Base-by-base conservation (phyloP, 352 stramenopile species). In the Pythium folliculosum region DNA sequence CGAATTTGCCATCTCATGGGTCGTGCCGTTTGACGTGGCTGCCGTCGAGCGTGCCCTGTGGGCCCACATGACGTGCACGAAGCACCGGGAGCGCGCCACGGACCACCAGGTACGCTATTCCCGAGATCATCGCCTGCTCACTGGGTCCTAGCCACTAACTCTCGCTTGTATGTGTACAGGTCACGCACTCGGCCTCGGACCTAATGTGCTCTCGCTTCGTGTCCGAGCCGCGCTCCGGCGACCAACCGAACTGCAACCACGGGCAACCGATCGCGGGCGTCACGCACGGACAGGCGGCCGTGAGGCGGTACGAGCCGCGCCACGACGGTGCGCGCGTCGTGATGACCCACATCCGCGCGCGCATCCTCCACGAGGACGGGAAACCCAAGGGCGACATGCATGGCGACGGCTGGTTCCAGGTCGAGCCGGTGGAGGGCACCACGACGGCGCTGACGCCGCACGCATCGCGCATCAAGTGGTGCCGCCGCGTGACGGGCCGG, bases 401-500 rank as follows among this genome's bases (percentile, higher is more conserved):
- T 17, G 30, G 44, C 14, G 57, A 63, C 27, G 43, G 44, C 3
- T 63, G 57, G 57, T 40, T 63, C n/a, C 57, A 48, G 22, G 45
- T 63, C 32, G 57, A 63, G 44, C 57, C 57, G 2, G 1, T 63
- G 23, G 0, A 5, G 2, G 16, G 23, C 22, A 23, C 2, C 19
- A 27, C 13, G 16, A 53, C 55, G 10, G n/a, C 12, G 2, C 32
- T 25, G 8, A 64, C 58, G 19, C 45, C 30, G 0, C 12, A 25
- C 12, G 58, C 37, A 17, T 55, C 58, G 16, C 45, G 58, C 3
- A 56, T 64, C 30, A 54, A 45, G 43, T 64, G 58, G 58, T 64
- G 58, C 32, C 48, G 30, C 10, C 45, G 58, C 10, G 45, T 50
- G 5, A 64, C 32, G 2, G 58, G 58, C 5, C 58, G 58, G 0